Percentiles rank a stretch among this genome's conserved stretches.
These are phyloP conservation scores for Myrica gale DNA, from an alignment of 306 rosid species.

Conservation along the genomic window DNA sequence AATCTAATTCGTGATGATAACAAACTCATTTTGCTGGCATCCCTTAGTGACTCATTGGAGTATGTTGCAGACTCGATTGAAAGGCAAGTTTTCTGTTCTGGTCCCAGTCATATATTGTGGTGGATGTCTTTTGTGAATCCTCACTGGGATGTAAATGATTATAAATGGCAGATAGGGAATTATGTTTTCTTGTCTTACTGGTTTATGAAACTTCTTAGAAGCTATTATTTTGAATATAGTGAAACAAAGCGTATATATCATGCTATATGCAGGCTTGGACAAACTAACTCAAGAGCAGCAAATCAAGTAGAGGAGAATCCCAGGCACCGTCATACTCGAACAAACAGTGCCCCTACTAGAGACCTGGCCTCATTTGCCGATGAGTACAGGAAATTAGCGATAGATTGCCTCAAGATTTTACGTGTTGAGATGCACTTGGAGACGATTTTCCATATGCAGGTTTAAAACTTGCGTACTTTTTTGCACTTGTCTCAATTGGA, in stretches of 20 bases:
- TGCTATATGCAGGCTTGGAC: conserved; percentile 70
- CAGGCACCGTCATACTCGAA: conserved; percentile 43
- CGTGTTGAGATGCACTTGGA: conserved; percentile 96
- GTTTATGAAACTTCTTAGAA: not conserved
- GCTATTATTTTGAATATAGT: conserved; percentile 14
- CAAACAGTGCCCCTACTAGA: conserved; percentile 58
- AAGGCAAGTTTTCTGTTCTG: conserved; percentile 59
- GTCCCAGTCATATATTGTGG: not conserved
- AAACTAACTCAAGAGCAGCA: conserved; percentile 51
- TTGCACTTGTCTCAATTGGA: conserved; percentile 23
- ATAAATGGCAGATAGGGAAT: conserved; percentile 5
- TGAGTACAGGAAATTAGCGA: conserved; percentile 88
- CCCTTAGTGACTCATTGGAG: conserved; percentile 97
- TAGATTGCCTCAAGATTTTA: conserved; percentile 94
- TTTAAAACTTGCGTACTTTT: conserved; percentile 30
- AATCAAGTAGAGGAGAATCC: conserved; percentile 53
- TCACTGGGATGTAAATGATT: conserved; percentile 17
- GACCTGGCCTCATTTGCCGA: conserved; percentile 81
- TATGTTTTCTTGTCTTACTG: not conserved
- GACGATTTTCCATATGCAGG: conserved; percentile 97
- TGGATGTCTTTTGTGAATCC: conserved; percentile 9
- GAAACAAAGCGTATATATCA: conserved; percentile 12
- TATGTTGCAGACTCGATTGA: conserved; percentile 93
- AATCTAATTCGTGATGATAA: conserved; percentile 92
- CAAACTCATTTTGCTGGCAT: conserved; percentile 92